Percentiles rank a stretch among this genome's conserved stretches.
Conservation (phyloP, 306 rosid genomes). For the Astragalus membranaceus region DNA sequence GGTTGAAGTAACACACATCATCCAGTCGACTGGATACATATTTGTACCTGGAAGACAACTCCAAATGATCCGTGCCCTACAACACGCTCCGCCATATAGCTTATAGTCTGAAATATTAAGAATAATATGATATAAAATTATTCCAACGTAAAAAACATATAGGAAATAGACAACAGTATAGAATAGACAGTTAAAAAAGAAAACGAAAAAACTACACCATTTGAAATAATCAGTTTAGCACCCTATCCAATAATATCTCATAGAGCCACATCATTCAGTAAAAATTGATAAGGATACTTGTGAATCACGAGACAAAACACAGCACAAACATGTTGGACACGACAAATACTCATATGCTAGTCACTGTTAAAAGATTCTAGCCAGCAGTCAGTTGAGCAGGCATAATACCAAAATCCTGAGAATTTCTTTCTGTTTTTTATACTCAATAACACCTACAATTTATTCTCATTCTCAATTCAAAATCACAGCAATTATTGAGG, state of each 20-base stretch:
- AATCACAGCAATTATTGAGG: neutral
- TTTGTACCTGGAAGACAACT: conserved; percentile 84
- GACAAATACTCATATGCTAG: neutral
- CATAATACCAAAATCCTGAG: neutral
- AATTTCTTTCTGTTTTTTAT: neutral
- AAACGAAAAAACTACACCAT: neutral
- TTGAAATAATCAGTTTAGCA: neutral
- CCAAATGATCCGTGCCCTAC: conserved; percentile 98
- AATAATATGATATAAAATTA: neutral
- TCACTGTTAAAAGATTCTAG: neutral
- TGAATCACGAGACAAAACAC: neutral
- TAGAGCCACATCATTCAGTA: neutral
- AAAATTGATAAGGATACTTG: neutral
- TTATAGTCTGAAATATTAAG: conserved; percentile 59
- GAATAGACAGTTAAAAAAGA: neutral
- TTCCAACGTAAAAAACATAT: neutral
- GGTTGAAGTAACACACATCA: neutral
- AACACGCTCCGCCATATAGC: conserved; percentile 98
- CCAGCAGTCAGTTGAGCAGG: neutral
- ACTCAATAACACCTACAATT: neutral
- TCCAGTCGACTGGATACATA: neutral
- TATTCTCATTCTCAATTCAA: neutral
- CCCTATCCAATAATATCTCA: neutral
- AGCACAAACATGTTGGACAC: neutral
- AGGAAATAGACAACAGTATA: neutral